Evolutionary conservation across 2,329 filamentous ascomycete genomes (phyloP), one percentile per base, ranked within the genome.

Genomic region (Moelleriella libera): DNA sequence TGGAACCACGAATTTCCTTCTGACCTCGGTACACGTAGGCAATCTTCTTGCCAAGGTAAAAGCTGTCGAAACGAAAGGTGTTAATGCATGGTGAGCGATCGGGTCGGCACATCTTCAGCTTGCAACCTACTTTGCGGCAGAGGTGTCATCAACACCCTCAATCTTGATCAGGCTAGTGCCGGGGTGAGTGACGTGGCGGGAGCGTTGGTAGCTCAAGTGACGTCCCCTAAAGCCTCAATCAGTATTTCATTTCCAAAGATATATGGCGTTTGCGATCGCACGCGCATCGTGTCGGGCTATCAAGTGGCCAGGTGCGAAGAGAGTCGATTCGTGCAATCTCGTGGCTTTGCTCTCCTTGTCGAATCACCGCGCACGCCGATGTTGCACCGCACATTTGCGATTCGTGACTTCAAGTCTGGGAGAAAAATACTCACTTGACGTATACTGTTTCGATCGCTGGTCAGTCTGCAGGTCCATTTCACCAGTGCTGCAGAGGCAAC

Each of bases 31-130:
- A 98, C 73, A 98, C 88, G 73, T 88, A 98, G 69, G 92, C 92
- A 69, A 97, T 82, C 77, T 89, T 89, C 85, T 98, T 98, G 75
- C 92, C 92, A 59, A 88, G 78, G 78, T 98, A 98, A 85, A 96
- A 96, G 75, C 75, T 78, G 59, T 50, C 51, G 34, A 12, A 12
- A 12, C 12, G 4, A 39, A 39, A 39, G 34, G 12, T 8, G 52
- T 48, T 39, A 40, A 21, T 21, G 2, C 21, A 21, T 21, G 21
- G 21, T 21, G 21, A 21, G 21, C 21, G 2, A 21, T 3, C 21
- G 21, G 21, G 21, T 21, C 21, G 21, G 21, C 21, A 21, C 21
- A 21, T 21, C 21, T 21, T 21, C 21, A 21, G 21, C 21, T 30
- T 32, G 46, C 32, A 53, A 76, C 80, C 58, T 83, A 89, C 82